Evolutionary conservation across 2,329 filamentous ascomycete genomes (phyloP).

Genomic region (Monilinia fructigena): DNA sequence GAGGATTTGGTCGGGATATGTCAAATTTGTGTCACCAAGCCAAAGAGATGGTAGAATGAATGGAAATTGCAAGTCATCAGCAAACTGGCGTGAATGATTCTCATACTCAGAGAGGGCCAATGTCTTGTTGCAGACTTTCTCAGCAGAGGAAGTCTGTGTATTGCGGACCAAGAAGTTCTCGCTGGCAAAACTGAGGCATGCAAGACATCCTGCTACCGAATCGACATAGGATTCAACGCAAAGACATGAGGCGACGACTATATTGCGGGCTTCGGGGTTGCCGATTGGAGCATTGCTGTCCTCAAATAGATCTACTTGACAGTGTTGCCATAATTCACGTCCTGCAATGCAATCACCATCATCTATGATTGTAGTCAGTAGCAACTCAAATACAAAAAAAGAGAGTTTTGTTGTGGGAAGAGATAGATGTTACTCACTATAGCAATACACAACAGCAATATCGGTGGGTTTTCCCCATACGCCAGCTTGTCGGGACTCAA

Average conservation of each 20-base stretch:
- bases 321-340: constrained; percentile 4
- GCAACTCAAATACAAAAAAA: neutral
- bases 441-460: neutral
- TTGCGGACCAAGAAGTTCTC: neutral
- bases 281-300: neutral
- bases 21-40: neutral
- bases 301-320: neutral
- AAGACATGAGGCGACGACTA: constrained; percentile 1
- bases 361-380: neutral
- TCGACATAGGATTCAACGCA: neutral
- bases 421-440: neutral
- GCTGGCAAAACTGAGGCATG: neutral
- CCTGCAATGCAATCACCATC: neutral
- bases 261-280: neutral
- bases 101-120: constrained; percentile 1
- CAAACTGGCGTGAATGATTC: neutral
- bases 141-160: neutral
- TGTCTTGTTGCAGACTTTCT: neutral
- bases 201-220: neutral
- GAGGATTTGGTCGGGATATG: constrained; percentile 1
- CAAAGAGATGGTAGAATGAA: constrained; percentile 7
- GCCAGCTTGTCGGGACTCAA: neutral
- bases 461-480: constrained; percentile 3
- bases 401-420: no score
- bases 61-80: neutral